phyloP scores from a whole-genome alignment of 78 protist genomes.

The Creolimax fragrantissima region DNA sequence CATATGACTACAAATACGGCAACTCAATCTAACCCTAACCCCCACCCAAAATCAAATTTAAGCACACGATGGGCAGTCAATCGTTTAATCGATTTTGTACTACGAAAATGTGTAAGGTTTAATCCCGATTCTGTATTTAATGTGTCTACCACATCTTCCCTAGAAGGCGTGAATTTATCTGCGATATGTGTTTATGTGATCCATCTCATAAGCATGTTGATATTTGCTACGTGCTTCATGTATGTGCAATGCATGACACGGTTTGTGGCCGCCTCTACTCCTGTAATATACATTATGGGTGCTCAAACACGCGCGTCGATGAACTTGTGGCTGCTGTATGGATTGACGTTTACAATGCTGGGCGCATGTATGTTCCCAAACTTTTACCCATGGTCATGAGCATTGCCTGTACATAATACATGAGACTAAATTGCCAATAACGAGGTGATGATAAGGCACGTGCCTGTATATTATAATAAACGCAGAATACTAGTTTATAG shows the following conservation, averaged over 20 bases:
- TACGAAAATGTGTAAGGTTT: too few relatives aligned
- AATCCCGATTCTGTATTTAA: too few relatives aligned
- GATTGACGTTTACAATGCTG: neutral
- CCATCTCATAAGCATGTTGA: neutral
- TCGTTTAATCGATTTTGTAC: too few relatives aligned
- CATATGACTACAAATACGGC: too few relatives aligned
- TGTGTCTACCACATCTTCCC: neutral
- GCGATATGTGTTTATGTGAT: neutral
- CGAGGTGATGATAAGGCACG: too few relatives aligned
- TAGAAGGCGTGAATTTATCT: neutral
- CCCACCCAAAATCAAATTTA: too few relatives aligned
- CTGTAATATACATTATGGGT: neutral
- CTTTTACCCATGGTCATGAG: conserved; percentile 37
- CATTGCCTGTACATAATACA: too few relatives aligned
- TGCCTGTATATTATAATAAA: too few relatives aligned
- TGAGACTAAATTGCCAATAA: too few relatives aligned
- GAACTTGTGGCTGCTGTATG: neutral
- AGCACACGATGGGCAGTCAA: too few relatives aligned
- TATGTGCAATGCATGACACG: conserved; percentile 33
- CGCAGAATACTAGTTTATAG: too few relatives aligned
- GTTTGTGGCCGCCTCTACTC: conserved; percentile 13
- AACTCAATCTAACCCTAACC: too few relatives aligned
- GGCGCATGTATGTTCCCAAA: conserved; percentile 24
- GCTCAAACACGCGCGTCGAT: neutral
- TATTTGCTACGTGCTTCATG: conserved; percentile 6